These are phyloP conservation scores for Piromyces finnis DNA, from an alignment of 192 early-diverging fungal species.

Conservation along the genomic window DNA sequence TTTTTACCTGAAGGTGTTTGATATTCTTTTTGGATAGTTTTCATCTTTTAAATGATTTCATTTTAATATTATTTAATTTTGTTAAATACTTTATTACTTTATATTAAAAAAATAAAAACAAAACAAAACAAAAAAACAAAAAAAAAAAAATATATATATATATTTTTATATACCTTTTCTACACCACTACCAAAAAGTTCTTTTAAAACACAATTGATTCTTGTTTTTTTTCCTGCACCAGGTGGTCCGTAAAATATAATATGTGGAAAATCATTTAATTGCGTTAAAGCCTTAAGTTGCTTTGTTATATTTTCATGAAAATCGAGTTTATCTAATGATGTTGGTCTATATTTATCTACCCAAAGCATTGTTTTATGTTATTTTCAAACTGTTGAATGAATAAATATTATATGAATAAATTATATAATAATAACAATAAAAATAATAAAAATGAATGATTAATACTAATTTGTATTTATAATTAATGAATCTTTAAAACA, in stretches of 20 bases:
- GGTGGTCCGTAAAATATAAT: conserved; percentile 87
- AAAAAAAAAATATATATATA: not conserved
- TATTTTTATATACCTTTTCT: conserved; percentile 46
- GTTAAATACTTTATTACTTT: no score
- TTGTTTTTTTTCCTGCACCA: conserved; percentile 92
- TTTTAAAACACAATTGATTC: conserved; percentile 64
- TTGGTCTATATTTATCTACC: conserved; percentile 89
- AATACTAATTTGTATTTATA: no score
- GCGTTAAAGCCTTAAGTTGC: conserved; percentile 51
- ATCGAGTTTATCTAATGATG: conserved; percentile 59
- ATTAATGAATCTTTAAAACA: no score
- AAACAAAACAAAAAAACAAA: no score
- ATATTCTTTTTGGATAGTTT: conserved; percentile 73
- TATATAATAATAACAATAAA: no score
- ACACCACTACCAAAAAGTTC: conserved; percentile 82
- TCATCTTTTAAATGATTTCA: no score
- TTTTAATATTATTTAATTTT: no score
- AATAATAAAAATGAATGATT: no score
- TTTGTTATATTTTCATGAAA: conserved; percentile 58
- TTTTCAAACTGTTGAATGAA: no score
- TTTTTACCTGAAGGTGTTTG: conserved; percentile 69
- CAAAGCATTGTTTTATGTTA: conserved; percentile 43
- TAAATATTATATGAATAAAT: no score
- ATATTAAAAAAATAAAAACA: no score
- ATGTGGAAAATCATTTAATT: conserved; percentile 78